A percentile compares a stretch with the other conserved stretches of the same genome.
phyloP scores from a whole-genome alignment of 140 eudicot species.

The Anethum foeniculum region DNA sequence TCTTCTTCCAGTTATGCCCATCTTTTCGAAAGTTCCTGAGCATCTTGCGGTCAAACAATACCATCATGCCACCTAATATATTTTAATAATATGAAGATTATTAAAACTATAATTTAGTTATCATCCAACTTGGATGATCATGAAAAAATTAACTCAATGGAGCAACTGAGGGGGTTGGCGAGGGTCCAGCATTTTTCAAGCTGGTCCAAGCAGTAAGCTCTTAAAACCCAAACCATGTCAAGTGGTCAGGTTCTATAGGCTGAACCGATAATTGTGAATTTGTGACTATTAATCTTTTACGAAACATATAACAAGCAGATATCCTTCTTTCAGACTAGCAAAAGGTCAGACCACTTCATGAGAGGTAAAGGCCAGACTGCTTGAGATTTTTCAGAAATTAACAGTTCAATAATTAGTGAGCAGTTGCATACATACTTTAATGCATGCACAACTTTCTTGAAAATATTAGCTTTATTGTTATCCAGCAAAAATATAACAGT shows the following conservation, averaged over 20 bases:
- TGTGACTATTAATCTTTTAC: not conserved
- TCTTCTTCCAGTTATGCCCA: conserved; percentile 88
- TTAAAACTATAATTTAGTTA: not conserved
- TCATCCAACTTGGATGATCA: not conserved
- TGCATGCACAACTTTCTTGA: not conserved
- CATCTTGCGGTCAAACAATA: conserved; percentile 80
- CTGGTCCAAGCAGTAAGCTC: not conserved
- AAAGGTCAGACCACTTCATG: not conserved
- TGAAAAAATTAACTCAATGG: not conserved
- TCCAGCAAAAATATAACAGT: conserved; percentile 3
- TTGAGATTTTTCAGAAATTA: not conserved
- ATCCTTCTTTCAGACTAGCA: not conserved
- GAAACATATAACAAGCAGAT: not conserved
- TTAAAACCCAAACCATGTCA: not conserved
- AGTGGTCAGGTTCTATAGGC: not conserved
- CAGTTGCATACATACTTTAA: not conserved
- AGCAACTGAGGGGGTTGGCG: not conserved
- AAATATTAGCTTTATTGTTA: conserved; percentile 5
- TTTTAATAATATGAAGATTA: conserved; percentile 11
- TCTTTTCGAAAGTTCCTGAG: conserved; percentile 82
- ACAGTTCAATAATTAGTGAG: not conserved
- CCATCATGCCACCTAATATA: conserved; percentile 70
- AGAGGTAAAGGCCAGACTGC: not conserved
- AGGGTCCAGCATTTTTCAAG: not conserved
- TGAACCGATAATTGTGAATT: not conserved